phyloP scores from a whole-genome alignment of 1,139 yeast genomes.

The Wickerhamomyces sp. region DNA sequence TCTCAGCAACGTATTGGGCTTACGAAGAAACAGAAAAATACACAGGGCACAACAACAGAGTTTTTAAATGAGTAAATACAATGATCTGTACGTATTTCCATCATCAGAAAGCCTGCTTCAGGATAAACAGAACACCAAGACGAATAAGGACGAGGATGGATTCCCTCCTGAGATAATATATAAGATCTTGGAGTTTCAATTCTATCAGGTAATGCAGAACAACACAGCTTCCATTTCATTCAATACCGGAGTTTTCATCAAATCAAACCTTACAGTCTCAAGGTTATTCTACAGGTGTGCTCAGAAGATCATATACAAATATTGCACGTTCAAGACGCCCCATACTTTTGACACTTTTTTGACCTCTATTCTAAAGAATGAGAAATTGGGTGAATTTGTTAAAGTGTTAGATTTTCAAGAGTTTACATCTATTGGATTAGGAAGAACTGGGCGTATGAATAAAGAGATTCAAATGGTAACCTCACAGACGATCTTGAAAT shows the following conservation, averaged over 20 bases:
- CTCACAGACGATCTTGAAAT: conserved; percentile 58
- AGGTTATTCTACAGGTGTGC: conserved; percentile 33
- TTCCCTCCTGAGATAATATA: conserved; percentile 35
- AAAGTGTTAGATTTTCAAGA: conserved; percentile 83
- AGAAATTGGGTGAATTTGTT: conserved; percentile 59
- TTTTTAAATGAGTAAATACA: conserved; percentile 1
- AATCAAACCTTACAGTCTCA: conserved; percentile 32
- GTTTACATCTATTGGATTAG: conserved; percentile 85
- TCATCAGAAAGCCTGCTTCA: not conserved
- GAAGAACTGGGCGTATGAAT: conserved; percentile 86
- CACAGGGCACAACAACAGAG: not conserved
- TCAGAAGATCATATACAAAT: conserved; percentile 30
- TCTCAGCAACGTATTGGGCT: no score
- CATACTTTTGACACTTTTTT: conserved; percentile 74
- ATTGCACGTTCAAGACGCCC: conserved; percentile 63
- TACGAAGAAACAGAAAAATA: not conserved
- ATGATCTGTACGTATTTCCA: conserved; percentile 1
- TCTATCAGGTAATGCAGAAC: conserved; percentile 33
- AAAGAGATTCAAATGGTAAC: conserved; percentile 91
- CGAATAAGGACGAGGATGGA: not conserved
- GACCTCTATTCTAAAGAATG: conserved; percentile 46
- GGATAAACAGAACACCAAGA: not conserved
- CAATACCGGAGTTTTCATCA: conserved; percentile 30
- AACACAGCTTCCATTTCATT: conserved; percentile 33
- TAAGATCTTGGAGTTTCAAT: conserved; percentile 34